phyloP scores from a whole-genome alignment of 1,284 basidiomycete species.

The Tetrapyrgos nigripes region DNA sequence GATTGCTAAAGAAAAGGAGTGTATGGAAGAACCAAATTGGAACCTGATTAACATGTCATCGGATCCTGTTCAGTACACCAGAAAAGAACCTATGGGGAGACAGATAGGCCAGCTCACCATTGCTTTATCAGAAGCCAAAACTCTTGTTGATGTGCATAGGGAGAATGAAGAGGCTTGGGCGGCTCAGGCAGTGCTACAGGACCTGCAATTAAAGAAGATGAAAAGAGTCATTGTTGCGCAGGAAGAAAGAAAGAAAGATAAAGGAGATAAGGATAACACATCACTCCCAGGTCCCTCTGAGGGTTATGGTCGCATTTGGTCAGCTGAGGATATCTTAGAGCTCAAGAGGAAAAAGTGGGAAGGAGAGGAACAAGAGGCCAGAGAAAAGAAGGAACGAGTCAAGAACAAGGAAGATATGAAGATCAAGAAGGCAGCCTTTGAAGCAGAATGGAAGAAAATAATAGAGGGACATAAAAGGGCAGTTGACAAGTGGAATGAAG shows the following conservation, averaged over 20 bases:
- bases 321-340: conserved; percentile 11
- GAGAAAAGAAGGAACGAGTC: conserved; percentile 6
- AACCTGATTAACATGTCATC: conserved; percentile 5
- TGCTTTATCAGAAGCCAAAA: conserved; percentile 16
- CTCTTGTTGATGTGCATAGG: too few species aligned
- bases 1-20: conserved; percentile 10
- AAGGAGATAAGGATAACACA: conserved; percentile 12
- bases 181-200: conserved; percentile 32
- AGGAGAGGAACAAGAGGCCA: conserved; percentile 5
- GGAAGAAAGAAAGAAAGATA: too few species aligned
- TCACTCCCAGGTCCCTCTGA: conserved; percentile 15
- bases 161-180: too few species aligned
- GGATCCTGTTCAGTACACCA: not conserved
- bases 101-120: too few species aligned
- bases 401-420: not conserved
- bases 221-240: too few species aligned
- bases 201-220: conserved; percentile 26
- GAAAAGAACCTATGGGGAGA: not conserved
- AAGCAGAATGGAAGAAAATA: not conserved
- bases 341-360: conserved; percentile 5
- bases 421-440: not conserved
- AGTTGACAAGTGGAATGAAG: too few species aligned
- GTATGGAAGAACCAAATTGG: conserved; percentile 23
- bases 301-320: conserved; percentile 16
- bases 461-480: conserved; percentile 8